A percentile compares a stretch with the other conserved stretches of the same genome.
Conservation (phyloP, 1,284 basidiomycete genomes). For the Singerocomus inundabilis region DNA sequence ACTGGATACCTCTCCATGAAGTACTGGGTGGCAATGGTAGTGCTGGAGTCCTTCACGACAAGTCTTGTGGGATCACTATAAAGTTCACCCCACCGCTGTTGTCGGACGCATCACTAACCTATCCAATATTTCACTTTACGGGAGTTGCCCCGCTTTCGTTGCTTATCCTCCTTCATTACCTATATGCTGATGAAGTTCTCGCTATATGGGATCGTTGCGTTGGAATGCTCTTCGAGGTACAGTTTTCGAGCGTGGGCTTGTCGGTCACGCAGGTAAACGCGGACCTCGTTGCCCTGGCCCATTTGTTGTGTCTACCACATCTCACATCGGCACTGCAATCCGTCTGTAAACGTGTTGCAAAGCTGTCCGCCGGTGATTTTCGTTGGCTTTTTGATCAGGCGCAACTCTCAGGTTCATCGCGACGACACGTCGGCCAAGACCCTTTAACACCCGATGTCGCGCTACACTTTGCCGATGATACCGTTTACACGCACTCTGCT, state of each 20-base stretch:
- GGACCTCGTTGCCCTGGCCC: conserved; percentile 59
- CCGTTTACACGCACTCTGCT: conserved; percentile 70
- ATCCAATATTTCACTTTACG: conserved; percentile 39
- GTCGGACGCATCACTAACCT: conserved; percentile 3
- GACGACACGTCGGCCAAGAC: conserved; percentile 10
- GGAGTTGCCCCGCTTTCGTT: conserved; percentile 65
- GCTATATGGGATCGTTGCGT: conserved; percentile 87
- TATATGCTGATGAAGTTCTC: conserved; percentile 85
- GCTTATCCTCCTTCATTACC: conserved; percentile 79
- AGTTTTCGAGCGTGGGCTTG: conserved; percentile 42
- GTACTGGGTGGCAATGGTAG: conserved; percentile 50
- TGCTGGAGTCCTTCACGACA: conserved; percentile 30
- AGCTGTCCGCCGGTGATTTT: conserved; percentile 52
- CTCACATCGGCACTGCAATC: conserved; percentile 55
- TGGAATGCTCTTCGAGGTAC: conserved; percentile 43
- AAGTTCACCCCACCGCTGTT: conserved; percentile 11
- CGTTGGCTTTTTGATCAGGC: conserved; percentile 41
- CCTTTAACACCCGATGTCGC: conserved; percentile 65
- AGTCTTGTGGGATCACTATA: conserved; percentile 35
- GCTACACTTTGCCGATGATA: conserved; percentile 70
- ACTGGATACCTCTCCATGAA: conserved; percentile 50
- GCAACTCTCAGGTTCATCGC: conserved; percentile 22
- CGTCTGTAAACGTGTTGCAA: conserved; percentile 48
- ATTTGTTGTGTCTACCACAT: conserved; percentile 51
- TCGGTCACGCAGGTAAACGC: conserved; percentile 53